Conservation (phyloP, 805 yeast species). For the Metschnikowia arizonensis region DNA sequence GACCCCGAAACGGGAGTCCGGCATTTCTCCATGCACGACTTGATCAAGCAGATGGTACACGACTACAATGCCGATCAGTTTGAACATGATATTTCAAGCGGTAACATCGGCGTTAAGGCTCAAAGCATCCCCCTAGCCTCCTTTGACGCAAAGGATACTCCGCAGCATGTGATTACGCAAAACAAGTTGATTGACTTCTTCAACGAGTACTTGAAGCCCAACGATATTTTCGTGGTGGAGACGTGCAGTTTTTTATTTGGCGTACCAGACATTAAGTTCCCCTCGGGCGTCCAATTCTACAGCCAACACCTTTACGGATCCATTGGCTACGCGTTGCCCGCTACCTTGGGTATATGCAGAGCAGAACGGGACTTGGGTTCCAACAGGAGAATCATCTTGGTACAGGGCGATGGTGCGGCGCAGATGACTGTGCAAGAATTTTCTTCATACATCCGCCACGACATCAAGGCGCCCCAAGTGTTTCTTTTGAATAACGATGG, state of each 20-base stretch:
- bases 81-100: conserved; percentile 16
- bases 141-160: conserved; percentile 7
- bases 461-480: conserved; percentile 57
- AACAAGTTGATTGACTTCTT: conserved; percentile 32
- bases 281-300: conserved; percentile 46
- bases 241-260: conserved; percentile 84
- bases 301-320: conserved; percentile 78
- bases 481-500: conserved; percentile 81
- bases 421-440: conserved; percentile 91
- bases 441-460: conserved; percentile 56
- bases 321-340: conserved; percentile 86
- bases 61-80: conserved; percentile 2
- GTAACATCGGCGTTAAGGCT: conserved; percentile 19
- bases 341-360: conserved; percentile 75
- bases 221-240: conserved; percentile 74
- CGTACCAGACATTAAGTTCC: conserved; percentile 61
- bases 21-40: conserved; percentile 27
- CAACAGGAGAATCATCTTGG: conserved; percentile 56
- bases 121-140: conserved; percentile 10
- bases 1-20: conserved; percentile 22
- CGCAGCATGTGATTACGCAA: conserved; percentile 24
- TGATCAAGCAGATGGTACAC: conserved; percentile 29
- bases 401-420: conserved; percentile 93
- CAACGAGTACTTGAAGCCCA: conserved; percentile 40
- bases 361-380: conserved; percentile 57